Base-by-base conservation (phyloP, 306 rosid species). In the Cucurbita maxima region DNA sequence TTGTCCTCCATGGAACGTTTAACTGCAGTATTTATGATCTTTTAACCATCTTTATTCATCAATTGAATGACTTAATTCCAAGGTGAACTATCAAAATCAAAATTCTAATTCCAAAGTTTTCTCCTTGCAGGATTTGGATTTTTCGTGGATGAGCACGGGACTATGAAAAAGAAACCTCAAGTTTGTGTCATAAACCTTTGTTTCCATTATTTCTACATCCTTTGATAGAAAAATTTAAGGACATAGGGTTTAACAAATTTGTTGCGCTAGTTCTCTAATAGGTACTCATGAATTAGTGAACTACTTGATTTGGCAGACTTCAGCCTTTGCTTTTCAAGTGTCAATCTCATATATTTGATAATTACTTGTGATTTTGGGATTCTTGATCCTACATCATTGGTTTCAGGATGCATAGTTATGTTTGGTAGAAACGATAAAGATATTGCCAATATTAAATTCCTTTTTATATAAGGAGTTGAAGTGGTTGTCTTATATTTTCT, bases 141-240 rank as follows among this genome's bases (percentile, higher is more conserved):
- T 79, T 79, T 82, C 77, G 89, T 88, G 76, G 92, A 90, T 77
- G 89, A 77, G 77, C 81, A 83, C 4, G 96, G 97, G 74, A 85
- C 78, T 52, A 73, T 93, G 92, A 61, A 83, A 76, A 93, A 90
- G 89, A 93, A 90, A 82, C 97, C 97, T 79, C 98, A 93, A 84
- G 98, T 90, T 79, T 76, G 88, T 44, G 34, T 55, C 51, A 19
- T 40, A 30, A 53, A 41, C 64, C 22, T 72, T 7, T 37, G 37
- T 71, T 71, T 51, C 25, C 52, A 37, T 64, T 60, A 59, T 38
- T 41, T 57, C 25, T 36, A 16, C 37, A 14, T 50, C 47, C 67
- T 50, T 16, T 22, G 8, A 50, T 67, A 11, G 41, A 12, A 45
- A 9, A 45, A 6, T 67, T 67, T 22, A 67, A 18, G 72, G 45